These are phyloP conservation scores for Cystobasidium slooffiae DNA, from an alignment of 1,284 basidiomycete species.

Conservation along the genomic window DNA sequence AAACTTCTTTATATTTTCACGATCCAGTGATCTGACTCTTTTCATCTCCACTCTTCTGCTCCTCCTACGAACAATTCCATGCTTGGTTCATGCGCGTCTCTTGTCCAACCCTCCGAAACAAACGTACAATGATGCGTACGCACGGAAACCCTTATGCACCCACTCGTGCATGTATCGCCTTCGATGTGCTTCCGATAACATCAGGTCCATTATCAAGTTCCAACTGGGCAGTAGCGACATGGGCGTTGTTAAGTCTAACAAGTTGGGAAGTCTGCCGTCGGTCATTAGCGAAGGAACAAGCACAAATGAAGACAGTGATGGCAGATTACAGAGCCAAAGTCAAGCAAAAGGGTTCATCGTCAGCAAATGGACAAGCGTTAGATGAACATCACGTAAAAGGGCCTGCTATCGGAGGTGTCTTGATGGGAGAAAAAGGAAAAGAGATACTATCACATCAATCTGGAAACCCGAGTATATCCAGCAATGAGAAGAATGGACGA, in stretches of 20 bases:
- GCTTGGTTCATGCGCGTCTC: background rate
- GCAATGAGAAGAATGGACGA: background rate
- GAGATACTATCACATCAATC: conserved; percentile 18
- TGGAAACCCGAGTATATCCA: background rate
- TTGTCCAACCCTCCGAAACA: background rate
- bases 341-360: background rate
- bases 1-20: background rate
- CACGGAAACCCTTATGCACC: no score
- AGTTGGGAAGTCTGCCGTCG: conserved; percentile 43
- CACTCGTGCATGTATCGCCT: no score
- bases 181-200: no score
- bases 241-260: conserved; percentile 34
- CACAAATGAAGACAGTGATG: conserved; percentile 34
- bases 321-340: conserved; percentile 37
- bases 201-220: conserved; percentile 42
- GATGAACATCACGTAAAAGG: conserved; percentile 10
- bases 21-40: no score
- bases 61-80: background rate
- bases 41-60: background rate
- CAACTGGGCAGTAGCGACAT: conserved; percentile 46
- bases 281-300: conserved; percentile 25
- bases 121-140: background rate
- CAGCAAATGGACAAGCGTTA: background rate
- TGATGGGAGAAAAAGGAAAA: conserved; percentile 40
- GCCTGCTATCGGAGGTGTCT: conserved; percentile 34